Evolutionary conservation across 2,329 filamentous ascomycete species (phyloP), one percentile per base, ranked within the genome.

Genomic region (Cladophialophora yegresii): DNA sequence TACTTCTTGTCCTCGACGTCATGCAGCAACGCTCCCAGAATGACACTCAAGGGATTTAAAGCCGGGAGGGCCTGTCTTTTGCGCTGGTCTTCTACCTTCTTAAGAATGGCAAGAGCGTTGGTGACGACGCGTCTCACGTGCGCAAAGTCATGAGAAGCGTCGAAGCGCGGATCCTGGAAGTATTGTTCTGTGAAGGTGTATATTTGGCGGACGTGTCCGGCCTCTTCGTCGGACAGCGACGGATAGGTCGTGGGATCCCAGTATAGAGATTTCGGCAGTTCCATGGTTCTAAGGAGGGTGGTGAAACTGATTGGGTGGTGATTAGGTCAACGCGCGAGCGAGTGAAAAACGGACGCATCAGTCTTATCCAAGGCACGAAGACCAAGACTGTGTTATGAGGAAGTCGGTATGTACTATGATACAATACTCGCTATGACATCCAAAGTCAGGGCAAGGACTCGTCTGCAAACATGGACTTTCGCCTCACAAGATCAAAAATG

Each of bases 111-210:
- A 53, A 85, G 85, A 6, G 92, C 85, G 40, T 95, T 84, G n/a
- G 84, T 83, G 23, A 92, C 79, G 23, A 97, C 92, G 59, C 93
- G 89, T 67, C 87, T 81, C 72, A 96, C 90, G 76, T 97, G 93
- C 62, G 85, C 81, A 80, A 91, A 96, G 79, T 96, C 91, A 80
- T 97, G 93, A 1, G 91, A 96, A 58, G 87, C 87, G 78, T 97
- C 93, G 77, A 72, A 72, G 45, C 68, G 64, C 12, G 70, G 69
- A 49, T 70, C 62, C 47, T 63, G 62, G 63, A 71, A 71, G 56
- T 68, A 71, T 16, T 59, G 58, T 55, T 71, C 62, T 12, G 68
- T 66, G 45, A 70, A 71, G 57, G 63, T 51, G 36, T 66, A 61
- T 26, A 71, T 66, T 43, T 68, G 58, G 28, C 55, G 55, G 30